Evolutionary conservation across 2,329 filamentous ascomycete species (phyloP), one percentile per base, ranked within the genome.

Genomic region (Fusarium coicis): DNA sequence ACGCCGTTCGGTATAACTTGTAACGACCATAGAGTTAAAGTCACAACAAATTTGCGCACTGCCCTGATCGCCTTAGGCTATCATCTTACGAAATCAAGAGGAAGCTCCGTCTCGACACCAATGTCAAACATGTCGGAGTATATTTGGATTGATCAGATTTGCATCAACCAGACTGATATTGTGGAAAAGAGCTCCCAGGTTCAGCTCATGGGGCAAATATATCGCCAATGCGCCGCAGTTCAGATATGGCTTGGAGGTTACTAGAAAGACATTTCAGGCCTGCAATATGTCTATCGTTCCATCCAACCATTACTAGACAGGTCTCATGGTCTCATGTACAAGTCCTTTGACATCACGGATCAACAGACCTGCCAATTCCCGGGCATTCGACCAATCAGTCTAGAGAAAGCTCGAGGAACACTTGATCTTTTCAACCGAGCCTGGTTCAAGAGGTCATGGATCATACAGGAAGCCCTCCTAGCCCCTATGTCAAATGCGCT

Each of bases 281-380:
- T 47, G 7, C 16, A 3, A 11, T 47, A 28, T 14, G 19, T 14
- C 10, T 11, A 39, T 19, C 18, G 18, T 11, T 19, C 7, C 36
- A 7, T 39, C 11, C 18, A 19, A 11, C 36, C 18, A 39, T 9
- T 37, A 9, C 36, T 37, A 37, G 36, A 37, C 9, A 1, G 16
- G 4, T 4, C 16, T 37, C 1, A 18, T 37, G 10, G 37, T 21
- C 2, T 0, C 1, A 21, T 1, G 19, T 40, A 5, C 39, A n/a
- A 10, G 39, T 42, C 39, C 0, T 16, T 28, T 32, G 26, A 7
- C 26, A 30, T 47, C 11, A 4, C 0, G n/a, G n/a, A n/a, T n/a
- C 11, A 2, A 21, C 11, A 10, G 11, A 5, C 5, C 19, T 32
- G 19, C 8, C 5, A 18, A 18, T 2, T 2, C 21, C 10, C 12